Conservation (phyloP, 78 protist genomes). For the slime mould (Dictyostelium discoideum) region DNA sequence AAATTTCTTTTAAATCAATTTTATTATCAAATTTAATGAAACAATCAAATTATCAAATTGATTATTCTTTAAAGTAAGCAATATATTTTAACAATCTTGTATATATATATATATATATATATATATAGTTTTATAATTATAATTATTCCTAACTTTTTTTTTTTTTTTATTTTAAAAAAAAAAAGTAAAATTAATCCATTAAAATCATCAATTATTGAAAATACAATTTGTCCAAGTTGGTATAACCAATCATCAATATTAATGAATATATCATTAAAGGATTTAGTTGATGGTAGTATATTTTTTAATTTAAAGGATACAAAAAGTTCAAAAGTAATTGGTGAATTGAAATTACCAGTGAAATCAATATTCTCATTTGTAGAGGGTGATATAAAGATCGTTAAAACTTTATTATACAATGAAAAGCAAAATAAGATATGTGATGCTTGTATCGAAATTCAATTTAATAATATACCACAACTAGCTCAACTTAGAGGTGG, state of each 20-base stretch:
- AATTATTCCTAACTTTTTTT: neutral
- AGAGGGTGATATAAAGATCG: slow-evolving; percentile 42
- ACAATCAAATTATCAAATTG: neutral
- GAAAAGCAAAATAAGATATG: neutral
- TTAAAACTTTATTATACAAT: neutral
- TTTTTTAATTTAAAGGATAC: slow-evolving; percentile 7
- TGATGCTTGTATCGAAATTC: slow-evolving; percentile 27
- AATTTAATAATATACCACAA: slow-evolving; percentile 67
- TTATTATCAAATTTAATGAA: neutral
- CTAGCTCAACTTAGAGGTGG: slow-evolving; percentile 54
- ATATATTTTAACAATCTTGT: too few relatives aligned
- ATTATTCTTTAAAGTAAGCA: slow-evolving; percentile 62
- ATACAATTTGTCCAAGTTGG: slow-evolving; percentile 64
- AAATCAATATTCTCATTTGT: slow-evolving; percentile 64
- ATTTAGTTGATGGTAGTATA: slow-evolving; percentile 40
- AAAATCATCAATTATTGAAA: slow-evolving; percentile 24
- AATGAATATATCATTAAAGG: slow-evolving; percentile 39
- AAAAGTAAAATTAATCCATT: slow-evolving; percentile 34
- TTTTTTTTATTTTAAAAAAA: neutral
- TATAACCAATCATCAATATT: slow-evolving; percentile 12
- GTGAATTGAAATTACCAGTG: slow-evolving; percentile 32
- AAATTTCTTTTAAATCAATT: slow-evolving; percentile 8
- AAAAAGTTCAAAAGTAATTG: neutral
- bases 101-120: too few relatives aligned
- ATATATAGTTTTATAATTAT: neutral